Evolutionary conservation across 495 filamentous ascomycete genomes (phyloP).

Genomic region (Penicillium pancosmium): DNA sequence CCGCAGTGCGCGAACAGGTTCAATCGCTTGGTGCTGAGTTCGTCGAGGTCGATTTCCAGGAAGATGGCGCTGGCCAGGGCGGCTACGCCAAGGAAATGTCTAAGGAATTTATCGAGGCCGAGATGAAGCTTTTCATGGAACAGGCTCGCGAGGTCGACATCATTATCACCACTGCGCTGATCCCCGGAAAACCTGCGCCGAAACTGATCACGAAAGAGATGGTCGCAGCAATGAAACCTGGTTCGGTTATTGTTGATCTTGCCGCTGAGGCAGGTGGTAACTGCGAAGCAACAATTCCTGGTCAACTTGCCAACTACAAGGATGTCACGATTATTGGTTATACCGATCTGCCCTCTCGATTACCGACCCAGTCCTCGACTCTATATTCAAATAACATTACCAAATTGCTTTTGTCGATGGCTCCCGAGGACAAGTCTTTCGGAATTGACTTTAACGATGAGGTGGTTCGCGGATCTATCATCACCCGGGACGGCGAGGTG

Average conservation of each 20-base stretch:
- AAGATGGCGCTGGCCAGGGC: slow-evolving; percentile 78
- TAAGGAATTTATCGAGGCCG: slow-evolving; percentile 82
- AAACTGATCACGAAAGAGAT: slow-evolving; percentile 78
- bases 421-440: slow-evolving; percentile 71
- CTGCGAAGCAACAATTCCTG: slow-evolving; percentile 72
- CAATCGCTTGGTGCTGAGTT: slow-evolving; percentile 84
- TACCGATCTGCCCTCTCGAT: slow-evolving; percentile 76
- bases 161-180: slow-evolving; percentile 80
- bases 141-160: slow-evolving; percentile 85
- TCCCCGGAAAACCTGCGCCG: slow-evolving; percentile 74
- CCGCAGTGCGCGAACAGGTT: slow-evolving; percentile 79
- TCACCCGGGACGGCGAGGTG: slow-evolving; percentile 72
- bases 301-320: slow-evolving; percentile 66
- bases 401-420: slow-evolving; percentile 78
- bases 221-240: slow-evolving; percentile 79
- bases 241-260: slow-evolving; percentile 79
- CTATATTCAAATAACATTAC: slow-evolving; percentile 87
- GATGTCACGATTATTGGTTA: slow-evolving; percentile 83
- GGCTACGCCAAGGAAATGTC: slow-evolving; percentile 90
- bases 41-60: slow-evolving; percentile 79
- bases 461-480: slow-evolving; percentile 77
- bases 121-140: slow-evolving; percentile 84
- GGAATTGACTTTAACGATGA: slow-evolving; percentile 76
- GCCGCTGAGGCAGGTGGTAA: slow-evolving; percentile 82
- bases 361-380: slow-evolving; percentile 80